Conservation (phyloP, 225 moss, liverwort and hornwort species). For the Physcomitrellopsis africana region DNA sequence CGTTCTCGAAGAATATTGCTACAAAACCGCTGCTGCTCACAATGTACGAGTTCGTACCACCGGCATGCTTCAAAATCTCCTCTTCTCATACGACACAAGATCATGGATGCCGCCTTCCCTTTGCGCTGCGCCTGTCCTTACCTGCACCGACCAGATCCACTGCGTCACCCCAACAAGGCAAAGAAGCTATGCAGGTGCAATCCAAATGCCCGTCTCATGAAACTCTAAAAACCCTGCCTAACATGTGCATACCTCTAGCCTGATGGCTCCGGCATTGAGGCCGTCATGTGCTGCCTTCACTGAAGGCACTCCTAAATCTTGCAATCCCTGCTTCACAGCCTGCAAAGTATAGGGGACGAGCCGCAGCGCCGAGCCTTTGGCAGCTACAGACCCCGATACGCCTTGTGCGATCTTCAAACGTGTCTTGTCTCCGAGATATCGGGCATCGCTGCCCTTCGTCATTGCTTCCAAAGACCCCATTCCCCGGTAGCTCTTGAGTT, state of each 20-base stretch:
- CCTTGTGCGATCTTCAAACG: slow-evolving; percentile 85
- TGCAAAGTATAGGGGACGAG: slow-evolving; percentile 82
- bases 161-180: background rate
- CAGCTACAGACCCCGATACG: slow-evolving; percentile 83
- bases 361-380: slow-evolving; percentile 81
- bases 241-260: slow-evolving; percentile 63
- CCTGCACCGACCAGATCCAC: slow-evolving; percentile 34
- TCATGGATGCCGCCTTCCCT: slow-evolving; percentile 83
- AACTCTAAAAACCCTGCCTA: background rate
- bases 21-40: too few species aligned
- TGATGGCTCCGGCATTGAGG: slow-evolving; percentile 50
- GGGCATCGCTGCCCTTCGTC: slow-evolving; percentile 80
- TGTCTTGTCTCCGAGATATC: slow-evolving; percentile 79
- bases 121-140: slow-evolving; percentile 79
- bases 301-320: slow-evolving; percentile 66
- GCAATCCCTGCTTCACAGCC: slow-evolving; percentile 82
- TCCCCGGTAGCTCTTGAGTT: slow-evolving; percentile 78
- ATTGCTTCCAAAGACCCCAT: slow-evolving; percentile 98
- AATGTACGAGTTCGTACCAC: too few species aligned
- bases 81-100: slow-evolving; percentile 79
- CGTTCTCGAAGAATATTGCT: too few species aligned
- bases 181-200: background rate
- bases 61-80: slow-evolving; percentile 49
- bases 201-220: background rate
- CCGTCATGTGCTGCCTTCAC: slow-evolving; percentile 52